Evolutionary conservation across 2,329 filamentous ascomycete species (phyloP).

Genomic region (Neofusicoccum cordaticola): DNA sequence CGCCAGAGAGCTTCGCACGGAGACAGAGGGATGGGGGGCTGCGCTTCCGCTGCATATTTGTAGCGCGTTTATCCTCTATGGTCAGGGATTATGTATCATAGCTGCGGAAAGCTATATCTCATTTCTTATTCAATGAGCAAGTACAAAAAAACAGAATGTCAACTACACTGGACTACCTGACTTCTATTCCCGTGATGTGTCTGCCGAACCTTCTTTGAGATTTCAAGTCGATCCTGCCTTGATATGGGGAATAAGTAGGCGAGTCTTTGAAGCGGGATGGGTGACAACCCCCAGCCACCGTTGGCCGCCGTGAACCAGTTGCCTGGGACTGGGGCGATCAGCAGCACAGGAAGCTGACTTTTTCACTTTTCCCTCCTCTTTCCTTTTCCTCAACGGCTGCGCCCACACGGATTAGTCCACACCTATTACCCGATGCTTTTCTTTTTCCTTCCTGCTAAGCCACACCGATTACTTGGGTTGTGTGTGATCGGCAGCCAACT

Average conservation of each 20-base stretch:
- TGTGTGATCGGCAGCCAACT: too few species aligned
- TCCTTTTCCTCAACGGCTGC: too few species aligned
- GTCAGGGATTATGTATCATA: constrained; percentile 6
- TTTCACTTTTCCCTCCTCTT: too few species aligned
- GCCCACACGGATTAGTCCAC: too few species aligned
- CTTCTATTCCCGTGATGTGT: background rate
- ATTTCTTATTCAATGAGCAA: constrained; percentile 7
- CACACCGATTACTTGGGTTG: too few species aligned
- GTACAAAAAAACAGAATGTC: constrained; percentile 1
- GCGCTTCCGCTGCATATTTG: background rate
- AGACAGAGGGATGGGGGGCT: background rate
- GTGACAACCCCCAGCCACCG: background rate
- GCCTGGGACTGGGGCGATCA: background rate
- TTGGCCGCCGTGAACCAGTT: background rate
- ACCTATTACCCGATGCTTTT: too few species aligned
- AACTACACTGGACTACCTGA: background rate
- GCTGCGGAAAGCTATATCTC: constrained; percentile 9
- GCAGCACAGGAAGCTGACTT: too few species aligned
- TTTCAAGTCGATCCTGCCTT: background rate
- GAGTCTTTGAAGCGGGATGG: background rate
- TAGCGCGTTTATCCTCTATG: background rate
- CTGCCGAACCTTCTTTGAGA: background rate
- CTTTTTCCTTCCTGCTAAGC: too few species aligned
- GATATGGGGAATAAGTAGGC: background rate
- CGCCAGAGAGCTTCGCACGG: background rate